These are phyloP conservation scores for Podospora australis DNA, from an alignment of 495 filamentous ascomycete species.

Conservation along the genomic window DNA sequence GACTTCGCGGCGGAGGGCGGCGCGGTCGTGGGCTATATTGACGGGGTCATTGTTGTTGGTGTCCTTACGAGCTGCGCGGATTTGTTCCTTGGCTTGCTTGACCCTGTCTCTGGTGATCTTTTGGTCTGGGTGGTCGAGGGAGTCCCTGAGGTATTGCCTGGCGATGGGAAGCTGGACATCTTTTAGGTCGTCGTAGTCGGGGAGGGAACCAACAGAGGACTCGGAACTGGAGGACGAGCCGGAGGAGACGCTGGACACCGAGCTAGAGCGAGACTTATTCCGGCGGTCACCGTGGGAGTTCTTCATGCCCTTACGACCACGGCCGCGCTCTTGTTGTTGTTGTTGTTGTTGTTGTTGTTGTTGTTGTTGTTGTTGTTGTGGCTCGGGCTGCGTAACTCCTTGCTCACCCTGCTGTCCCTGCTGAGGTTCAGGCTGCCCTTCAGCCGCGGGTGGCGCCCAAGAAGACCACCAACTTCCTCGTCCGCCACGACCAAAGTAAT, in stretches of 20 bases:
- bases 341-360: not conserved
- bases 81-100: conserved; percentile 27
- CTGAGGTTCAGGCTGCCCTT: not conserved
- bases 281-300: not conserved
- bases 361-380: not conserved
- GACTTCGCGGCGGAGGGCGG: conserved; percentile 34
- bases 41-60: conserved; percentile 11
- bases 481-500: not conserved
- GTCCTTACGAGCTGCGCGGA: conserved; percentile 32
- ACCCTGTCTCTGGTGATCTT: conserved; percentile 37
- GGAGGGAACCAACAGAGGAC: conserved; percentile 39
- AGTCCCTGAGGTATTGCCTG: conserved; percentile 30
- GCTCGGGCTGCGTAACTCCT: not conserved
- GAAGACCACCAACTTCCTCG: not conserved
- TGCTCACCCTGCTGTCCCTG: not conserved
- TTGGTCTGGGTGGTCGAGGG: conserved; percentile 38
- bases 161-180: conserved; percentile 35
- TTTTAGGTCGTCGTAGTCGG: conserved; percentile 38
- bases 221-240: conserved; percentile 30
- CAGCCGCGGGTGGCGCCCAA: not conserved
- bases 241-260: conserved; percentile 18
- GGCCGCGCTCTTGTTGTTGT: not conserved
- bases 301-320: conserved; percentile 2
- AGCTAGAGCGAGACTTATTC: conserved; percentile 14
- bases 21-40: conserved; percentile 15